Evolutionary conservation across 495 filamentous ascomycete species (phyloP).

Genomic region (Neurospora africana): DNA sequence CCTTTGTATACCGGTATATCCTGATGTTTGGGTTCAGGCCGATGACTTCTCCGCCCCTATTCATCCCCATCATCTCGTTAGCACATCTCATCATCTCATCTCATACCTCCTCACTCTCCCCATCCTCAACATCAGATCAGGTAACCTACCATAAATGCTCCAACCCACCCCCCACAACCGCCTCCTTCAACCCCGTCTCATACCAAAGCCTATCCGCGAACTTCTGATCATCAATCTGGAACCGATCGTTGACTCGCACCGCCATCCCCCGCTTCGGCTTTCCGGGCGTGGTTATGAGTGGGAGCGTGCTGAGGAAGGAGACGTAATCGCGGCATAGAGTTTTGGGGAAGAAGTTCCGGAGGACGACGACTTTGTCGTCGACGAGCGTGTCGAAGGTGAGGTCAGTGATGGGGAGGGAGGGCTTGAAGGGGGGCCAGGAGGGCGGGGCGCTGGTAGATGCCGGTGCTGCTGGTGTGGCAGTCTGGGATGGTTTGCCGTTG

Average conservation of each 20-base stretch:
- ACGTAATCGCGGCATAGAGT: conserved; percentile 73
- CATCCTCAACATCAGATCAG: too few species aligned
- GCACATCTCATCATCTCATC: too few species aligned
- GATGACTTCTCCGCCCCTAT: conserved; percentile 75
- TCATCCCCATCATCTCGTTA: too few species aligned
- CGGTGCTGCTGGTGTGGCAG: neutral
- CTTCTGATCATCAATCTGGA: conserved; percentile 63
- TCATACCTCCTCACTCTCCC: too few species aligned
- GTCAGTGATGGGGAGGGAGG: conserved; percentile 56
- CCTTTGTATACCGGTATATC: conserved; percentile 79
- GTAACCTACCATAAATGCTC: conserved; percentile 24
- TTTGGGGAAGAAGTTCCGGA: conserved; percentile 69
- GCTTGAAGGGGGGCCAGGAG: conserved; percentile 71
- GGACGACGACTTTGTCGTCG: conserved; percentile 58
- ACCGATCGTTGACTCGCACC: conserved; percentile 81
- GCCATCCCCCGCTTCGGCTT: conserved; percentile 80
- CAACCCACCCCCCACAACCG: conserved; percentile 24
- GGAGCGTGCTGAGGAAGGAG: conserved; percentile 62
- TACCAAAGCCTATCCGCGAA: conserved; percentile 72
- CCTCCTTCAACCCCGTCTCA: conserved; percentile 47
- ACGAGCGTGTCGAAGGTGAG: conserved; percentile 48
- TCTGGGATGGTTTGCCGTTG: neutral
- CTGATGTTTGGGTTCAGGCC: conserved; percentile 85
- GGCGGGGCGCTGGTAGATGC: conserved; percentile 24
- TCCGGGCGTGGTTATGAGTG: conserved; percentile 70